Percentiles rank a stretch among this genome's conserved stretches.
phyloP scores from a whole-genome alignment of 768 basidiomycete species.

The Roridomyces roridus region DNA sequence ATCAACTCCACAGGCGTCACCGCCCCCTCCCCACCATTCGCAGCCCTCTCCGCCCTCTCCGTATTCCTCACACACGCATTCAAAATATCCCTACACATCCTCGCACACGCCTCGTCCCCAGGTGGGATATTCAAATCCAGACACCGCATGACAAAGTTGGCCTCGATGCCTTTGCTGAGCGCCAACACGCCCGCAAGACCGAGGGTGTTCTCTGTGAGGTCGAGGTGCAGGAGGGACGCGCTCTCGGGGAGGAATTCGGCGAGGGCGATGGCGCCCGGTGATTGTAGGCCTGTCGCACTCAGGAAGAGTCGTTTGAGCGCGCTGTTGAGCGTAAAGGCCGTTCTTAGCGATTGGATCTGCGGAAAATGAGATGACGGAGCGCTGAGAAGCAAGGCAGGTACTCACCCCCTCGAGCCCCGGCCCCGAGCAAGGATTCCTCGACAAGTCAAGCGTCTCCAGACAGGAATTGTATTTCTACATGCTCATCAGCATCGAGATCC shows the following conservation, averaged over 20 bases:
- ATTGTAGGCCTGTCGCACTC: conserved; percentile 79
- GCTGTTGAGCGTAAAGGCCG: conserved; percentile 91
- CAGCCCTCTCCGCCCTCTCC: conserved; percentile 72
- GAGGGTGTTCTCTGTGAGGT: conserved; percentile 82
- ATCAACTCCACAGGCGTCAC: conserved; percentile 30
- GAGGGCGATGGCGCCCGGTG: conserved; percentile 89
- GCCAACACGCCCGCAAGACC: conserved; percentile 95
- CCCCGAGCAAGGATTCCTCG: conserved; percentile 92
- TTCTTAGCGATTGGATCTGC: conserved; percentile 86
- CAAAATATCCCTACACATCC: conserved; percentile 88
- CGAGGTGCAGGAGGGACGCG: conserved; percentile 85
- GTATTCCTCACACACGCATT: conserved; percentile 93
- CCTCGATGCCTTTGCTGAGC: conserved; percentile 82
- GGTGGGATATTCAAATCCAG: conserved; percentile 93
- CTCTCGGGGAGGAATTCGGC: conserved; percentile 97
- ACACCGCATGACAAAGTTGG: conserved; percentile 87
- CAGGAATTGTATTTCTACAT: conserved; percentile 93
- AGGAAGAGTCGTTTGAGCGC: conserved; percentile 93
- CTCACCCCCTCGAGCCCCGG: conserved; percentile 90
- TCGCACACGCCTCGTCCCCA: conserved; percentile 79
- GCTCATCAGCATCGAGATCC: background rate
- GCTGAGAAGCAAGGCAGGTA: background rate
- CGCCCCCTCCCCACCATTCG: conserved; percentile 14
- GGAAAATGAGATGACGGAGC: background rate
- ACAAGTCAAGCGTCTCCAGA: conserved; percentile 92